A percentile compares a stretch with the other conserved stretches of the same genome.
Conservation (phyloP, 2,329 filamentous ascomycete species). For the Microascus cirrosus region DNA sequence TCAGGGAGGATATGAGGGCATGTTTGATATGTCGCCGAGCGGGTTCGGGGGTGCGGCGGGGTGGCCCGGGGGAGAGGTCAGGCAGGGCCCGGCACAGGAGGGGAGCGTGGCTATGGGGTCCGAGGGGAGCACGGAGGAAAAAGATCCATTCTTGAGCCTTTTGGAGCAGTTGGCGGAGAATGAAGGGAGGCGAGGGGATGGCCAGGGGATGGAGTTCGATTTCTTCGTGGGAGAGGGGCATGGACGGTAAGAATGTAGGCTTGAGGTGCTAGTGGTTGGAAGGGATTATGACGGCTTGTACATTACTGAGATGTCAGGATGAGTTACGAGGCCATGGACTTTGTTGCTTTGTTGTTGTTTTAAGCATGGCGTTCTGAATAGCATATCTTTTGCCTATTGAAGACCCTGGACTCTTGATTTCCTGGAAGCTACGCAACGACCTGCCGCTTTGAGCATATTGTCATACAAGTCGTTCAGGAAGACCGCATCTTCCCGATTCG, state of each 20-base stretch:
- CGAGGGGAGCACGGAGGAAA: conserved; percentile 41
- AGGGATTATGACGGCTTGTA: background rate
- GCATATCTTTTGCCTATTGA: too few relatives aligned
- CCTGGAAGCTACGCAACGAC: too few relatives aligned
- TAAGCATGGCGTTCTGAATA: too few relatives aligned
- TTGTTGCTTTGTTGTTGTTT: too few relatives aligned
- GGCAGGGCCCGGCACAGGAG: conserved; percentile 9
- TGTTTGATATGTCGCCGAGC: conserved; percentile 47
- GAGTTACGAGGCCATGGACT: too few relatives aligned
- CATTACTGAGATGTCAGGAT: background rate
- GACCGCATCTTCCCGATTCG: too few relatives aligned
- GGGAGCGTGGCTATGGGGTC: background rate
- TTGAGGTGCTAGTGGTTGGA: background rate
- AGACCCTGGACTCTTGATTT: too few relatives aligned
- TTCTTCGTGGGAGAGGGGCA: conserved; percentile 47
- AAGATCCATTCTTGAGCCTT: conserved; percentile 69
- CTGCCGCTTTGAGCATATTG: too few relatives aligned
- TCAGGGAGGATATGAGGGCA: conserved; percentile 39
- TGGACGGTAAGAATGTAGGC: background rate
- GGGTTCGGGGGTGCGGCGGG: conserved; percentile 38
- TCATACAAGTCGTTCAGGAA: too few relatives aligned
- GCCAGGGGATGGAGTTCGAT: conserved; percentile 46
- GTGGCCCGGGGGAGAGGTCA: conserved; percentile 32
- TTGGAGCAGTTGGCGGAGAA: conserved; percentile 77
- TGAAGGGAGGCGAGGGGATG: conserved; percentile 47